phyloP scores from a whole-genome alignment of 441 rosid genomes.

The Metrosideros polymorpha region DNA sequence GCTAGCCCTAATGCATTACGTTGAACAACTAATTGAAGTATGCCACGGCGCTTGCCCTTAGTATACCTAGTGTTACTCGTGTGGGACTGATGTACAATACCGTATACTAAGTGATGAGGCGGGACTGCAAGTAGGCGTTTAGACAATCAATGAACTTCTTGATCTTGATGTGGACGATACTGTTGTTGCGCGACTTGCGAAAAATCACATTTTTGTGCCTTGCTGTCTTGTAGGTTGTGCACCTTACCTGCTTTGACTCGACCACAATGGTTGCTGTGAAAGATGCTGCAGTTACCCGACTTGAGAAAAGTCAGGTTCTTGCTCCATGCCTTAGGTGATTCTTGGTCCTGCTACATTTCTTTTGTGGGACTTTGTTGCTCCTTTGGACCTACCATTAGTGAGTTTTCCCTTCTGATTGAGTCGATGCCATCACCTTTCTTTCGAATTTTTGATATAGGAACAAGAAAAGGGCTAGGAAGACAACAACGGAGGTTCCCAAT shows the following conservation, averaged over 20 bases:
- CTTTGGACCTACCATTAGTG: neutral
- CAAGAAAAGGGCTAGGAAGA: neutral
- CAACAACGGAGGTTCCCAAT: neutral
- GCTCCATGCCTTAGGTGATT: neutral
- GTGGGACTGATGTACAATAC: neutral
- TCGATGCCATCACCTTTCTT: neutral
- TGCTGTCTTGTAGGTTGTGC: neutral
- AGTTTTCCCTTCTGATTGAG: neutral
- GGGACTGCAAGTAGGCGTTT: neutral
- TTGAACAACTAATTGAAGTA: neutral
- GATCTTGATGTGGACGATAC: neutral
- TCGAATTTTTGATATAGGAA: neutral
- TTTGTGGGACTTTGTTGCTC: neutral
- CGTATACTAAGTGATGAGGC: neutral
- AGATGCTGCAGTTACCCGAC: neutral
- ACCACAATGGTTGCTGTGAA: neutral
- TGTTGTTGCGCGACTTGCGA: fast-evolving
- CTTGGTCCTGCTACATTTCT: neutral
- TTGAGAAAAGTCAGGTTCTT: neutral
- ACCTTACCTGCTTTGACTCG: neutral
- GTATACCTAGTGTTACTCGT: neutral
- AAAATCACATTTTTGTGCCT: neutral
- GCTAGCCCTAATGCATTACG: neutral
- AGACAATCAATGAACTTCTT: neutral
- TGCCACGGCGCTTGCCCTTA: neutral